A percentile compares a stretch with the other conserved stretches of the same genome.
Conservation (phyloP, 2,329 filamentous ascomycete genomes). For the Madurella fahalii region DNA sequence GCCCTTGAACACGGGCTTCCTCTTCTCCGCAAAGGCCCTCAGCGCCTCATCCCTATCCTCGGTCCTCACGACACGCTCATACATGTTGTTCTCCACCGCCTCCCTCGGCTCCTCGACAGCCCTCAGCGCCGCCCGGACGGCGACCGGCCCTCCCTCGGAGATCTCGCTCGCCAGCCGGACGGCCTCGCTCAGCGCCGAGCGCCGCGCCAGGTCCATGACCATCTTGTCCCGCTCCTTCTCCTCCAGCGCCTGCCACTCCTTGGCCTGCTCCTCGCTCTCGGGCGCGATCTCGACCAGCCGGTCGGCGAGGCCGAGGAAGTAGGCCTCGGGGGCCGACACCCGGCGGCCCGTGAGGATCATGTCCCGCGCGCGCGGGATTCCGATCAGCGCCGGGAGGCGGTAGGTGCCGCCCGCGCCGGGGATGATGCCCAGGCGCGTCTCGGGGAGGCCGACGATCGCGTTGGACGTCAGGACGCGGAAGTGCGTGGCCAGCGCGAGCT, state of each 20-base stretch:
- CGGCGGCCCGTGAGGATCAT: constrained; percentile 86
- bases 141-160: constrained; percentile 76
- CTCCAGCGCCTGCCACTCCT: constrained; percentile 36
- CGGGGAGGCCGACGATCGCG: constrained; percentile 76
- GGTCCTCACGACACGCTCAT: constrained; percentile 75
- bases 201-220: constrained; percentile 56
- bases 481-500: constrained; percentile 84
- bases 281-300: constrained; percentile 71
- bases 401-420: constrained; percentile 92
- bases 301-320: constrained; percentile 86
- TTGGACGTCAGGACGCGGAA: constrained; percentile 82
- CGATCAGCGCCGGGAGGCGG: constrained; percentile 77
- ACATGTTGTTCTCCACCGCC: constrained; percentile 80
- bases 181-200: constrained; percentile 68
- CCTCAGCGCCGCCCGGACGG: constrained; percentile 71
- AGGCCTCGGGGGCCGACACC: constrained; percentile 78
- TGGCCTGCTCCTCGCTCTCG: constrained; percentile 26
- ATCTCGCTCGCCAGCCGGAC: constrained; percentile 78
- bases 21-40: constrained; percentile 69
- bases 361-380: constrained; percentile 76
- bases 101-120: constrained; percentile 72
- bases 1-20: constrained; percentile 56
- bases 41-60: constrained; percentile 88
- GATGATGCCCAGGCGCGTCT: constrained; percentile 89
- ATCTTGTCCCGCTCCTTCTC: constrained; percentile 33